Percentiles rank a stretch among this genome's conserved stretches.
phyloP scores from a whole-genome alignment of 768 basidiomycete species.

The Tricholoma saponaceum region DNA sequence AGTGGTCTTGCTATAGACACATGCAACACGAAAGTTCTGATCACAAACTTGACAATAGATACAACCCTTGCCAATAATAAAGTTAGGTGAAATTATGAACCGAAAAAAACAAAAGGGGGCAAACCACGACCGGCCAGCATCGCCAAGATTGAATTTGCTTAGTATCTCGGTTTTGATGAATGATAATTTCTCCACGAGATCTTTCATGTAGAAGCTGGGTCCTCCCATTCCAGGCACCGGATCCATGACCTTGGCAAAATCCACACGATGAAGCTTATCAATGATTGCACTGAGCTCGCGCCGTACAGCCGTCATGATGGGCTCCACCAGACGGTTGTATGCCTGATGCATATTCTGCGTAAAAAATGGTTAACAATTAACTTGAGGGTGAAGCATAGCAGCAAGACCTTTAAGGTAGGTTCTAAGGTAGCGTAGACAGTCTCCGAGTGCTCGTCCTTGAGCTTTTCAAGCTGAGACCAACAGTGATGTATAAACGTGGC shows the following conservation, averaged over 20 bases:
- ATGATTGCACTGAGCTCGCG: conserved; percentile 80
- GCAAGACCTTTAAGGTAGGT: conserved; percentile 54
- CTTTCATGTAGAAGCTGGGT: conserved; percentile 86
- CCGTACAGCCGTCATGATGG: conserved; percentile 62
- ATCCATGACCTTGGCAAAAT: conserved; percentile 72
- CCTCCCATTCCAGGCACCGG: conserved; percentile 60
- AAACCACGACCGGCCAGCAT: conserved; percentile 72
- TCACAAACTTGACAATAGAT: conserved; percentile 71
- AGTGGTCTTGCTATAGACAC: conserved; percentile 91
- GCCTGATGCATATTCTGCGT: conserved; percentile 44
- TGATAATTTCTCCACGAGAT: conserved; percentile 80
- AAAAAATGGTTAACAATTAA: conserved; percentile 4
- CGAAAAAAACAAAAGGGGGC: conserved; percentile 8
- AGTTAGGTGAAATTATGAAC: neutral
- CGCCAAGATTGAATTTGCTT: conserved; percentile 65
- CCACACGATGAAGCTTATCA: conserved; percentile 78
- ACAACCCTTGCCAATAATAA: conserved; percentile 40
- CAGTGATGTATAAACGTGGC: conserved; percentile 79
- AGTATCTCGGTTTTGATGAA: conserved; percentile 81
- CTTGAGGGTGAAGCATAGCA: conserved; percentile 2
- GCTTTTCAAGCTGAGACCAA: conserved; percentile 61
- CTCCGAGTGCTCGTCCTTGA: conserved; percentile 64
- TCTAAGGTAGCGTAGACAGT: conserved; percentile 51
- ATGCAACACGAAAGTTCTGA: conserved; percentile 86
- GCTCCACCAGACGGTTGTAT: conserved; percentile 58